Evolutionary conservation across 176 grass and related monocot species (phyloP).

Genomic region (Carex cristatella): DNA sequence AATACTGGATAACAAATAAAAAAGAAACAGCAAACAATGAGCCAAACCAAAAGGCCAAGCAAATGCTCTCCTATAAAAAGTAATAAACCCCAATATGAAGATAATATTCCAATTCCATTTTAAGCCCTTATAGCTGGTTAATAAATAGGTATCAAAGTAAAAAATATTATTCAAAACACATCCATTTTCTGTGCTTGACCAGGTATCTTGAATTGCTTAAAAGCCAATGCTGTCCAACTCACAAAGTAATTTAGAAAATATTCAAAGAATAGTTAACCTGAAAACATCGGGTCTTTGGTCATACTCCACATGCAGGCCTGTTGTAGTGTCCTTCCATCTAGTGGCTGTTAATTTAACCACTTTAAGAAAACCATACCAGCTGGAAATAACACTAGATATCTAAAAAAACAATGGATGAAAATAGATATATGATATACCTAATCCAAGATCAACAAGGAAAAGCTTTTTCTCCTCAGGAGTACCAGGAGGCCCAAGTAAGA

Average conservation of each 20-base stretch:
- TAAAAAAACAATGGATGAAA: neutral
- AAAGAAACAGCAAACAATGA: neutral
- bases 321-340: constrained; percentile 59
- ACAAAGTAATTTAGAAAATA: neutral
- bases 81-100: neutral
- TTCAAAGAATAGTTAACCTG: constrained; percentile 37
- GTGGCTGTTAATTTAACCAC: constrained; percentile 42
- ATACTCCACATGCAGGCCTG: constrained; percentile 8
- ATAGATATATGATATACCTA: constrained; percentile 49
- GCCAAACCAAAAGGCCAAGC: neutral
- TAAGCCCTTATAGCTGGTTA: neutral
- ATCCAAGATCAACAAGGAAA: constrained; percentile 97
- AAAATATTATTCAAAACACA: neutral
- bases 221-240: neutral
- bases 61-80: neutral
- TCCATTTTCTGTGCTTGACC: neutral
- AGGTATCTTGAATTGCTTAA: neutral
- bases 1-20: constrained; percentile 16
- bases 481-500: constrained; percentile 77
- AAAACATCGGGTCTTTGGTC: constrained; percentile 33
- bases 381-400: neutral
- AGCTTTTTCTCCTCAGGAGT: constrained; percentile 82
- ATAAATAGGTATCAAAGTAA: neutral
- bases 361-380: neutral
- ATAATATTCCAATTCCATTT: neutral